Percentiles rank a stretch among this genome's conserved stretches.
Conservation (phyloP, 495 filamentous ascomycete genomes). For the Astrothelium subdiscretum region DNA sequence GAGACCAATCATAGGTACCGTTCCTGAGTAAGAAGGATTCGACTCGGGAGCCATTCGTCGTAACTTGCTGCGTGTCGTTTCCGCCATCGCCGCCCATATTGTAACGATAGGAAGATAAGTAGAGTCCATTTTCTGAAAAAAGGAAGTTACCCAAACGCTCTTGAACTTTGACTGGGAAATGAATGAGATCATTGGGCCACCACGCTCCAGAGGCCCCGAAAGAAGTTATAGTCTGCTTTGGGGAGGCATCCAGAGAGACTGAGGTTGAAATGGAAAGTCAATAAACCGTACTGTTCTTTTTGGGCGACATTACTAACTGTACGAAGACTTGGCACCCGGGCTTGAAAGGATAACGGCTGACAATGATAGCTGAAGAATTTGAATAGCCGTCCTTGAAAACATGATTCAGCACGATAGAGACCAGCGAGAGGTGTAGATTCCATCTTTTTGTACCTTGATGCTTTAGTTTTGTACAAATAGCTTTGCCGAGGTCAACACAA, state of each 20-base stretch:
- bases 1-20: conserved; percentile 13
- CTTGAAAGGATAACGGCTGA: too few species aligned
- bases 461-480: too few species aligned
- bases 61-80: conserved; percentile 9
- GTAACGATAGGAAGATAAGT: conserved; percentile 11
- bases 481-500: too few species aligned
- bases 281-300: too few species aligned
- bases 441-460: too few species aligned
- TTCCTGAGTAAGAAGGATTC: conserved; percentile 11
- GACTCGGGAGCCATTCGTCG: conserved; percentile 2
- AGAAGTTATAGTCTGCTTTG: conserved; percentile 6
- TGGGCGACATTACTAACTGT: too few species aligned
- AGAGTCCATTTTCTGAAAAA: conserved; percentile 11
- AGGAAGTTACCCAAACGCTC: conserved; percentile 7
- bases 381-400: too few species aligned
- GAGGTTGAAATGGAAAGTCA: too few species aligned
- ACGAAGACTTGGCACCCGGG: too few species aligned
- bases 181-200: conserved; percentile 12
- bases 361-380: too few species aligned
- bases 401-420: too few species aligned
- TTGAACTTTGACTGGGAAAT: conserved; percentile 7
- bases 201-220: conserved; percentile 12
- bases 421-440: too few species aligned
- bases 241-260: conserved; percentile 4
- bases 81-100: conserved; percentile 15